Percentiles rank a stretch among this genome's conserved stretches.
phyloP scores from a whole-genome alignment of 2,329 filamentous ascomycete species.

The Pseudohalonectria lignicola region DNA sequence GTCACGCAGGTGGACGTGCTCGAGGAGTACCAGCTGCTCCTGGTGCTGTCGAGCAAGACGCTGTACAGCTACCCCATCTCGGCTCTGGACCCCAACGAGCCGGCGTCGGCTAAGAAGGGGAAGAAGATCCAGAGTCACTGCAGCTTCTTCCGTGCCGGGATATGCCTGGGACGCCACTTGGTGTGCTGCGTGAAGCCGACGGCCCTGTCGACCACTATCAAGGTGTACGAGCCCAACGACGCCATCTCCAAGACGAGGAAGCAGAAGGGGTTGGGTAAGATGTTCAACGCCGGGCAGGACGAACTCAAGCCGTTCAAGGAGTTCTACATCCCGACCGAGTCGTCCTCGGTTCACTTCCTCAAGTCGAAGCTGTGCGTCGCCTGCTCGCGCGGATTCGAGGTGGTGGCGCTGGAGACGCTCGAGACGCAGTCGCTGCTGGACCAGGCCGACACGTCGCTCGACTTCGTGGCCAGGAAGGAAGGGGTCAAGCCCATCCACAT shows the following conservation, averaged over 20 bases:
- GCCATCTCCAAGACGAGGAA: conserved; percentile 89
- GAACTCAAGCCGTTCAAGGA: conserved; percentile 96
- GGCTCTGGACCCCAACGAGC: conserved; percentile 76
- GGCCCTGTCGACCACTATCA: conserved; percentile 88
- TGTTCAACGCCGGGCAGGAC: conserved; percentile 88
- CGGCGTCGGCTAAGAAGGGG: conserved; percentile 68
- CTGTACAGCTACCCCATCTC: conserved; percentile 82
- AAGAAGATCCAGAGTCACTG: conserved; percentile 97
- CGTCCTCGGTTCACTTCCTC: conserved; percentile 95
- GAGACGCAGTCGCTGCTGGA: conserved; percentile 95
- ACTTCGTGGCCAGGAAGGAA: conserved; percentile 91
- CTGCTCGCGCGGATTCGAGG: conserved; percentile 90
- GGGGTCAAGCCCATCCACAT: conserved; percentile 94
- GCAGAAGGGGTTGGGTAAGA: conserved; percentile 89
- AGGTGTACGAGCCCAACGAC: conserved; percentile 98
- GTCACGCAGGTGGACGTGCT: conserved; percentile 95
- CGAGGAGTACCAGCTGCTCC: conserved; percentile 84
- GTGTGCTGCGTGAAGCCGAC: conserved; percentile 96
- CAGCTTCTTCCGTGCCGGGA: conserved; percentile 96
- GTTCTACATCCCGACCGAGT: conserved; percentile 97
- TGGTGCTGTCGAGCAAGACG: conserved; percentile 89
- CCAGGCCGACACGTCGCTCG: conserved; percentile 92
- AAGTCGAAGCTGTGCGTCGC: conserved; percentile 95
- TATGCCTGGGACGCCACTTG: conserved; percentile 85
- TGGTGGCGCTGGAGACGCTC: conserved; percentile 92